Evolutionary conservation across 208 protist genomes (phyloP).

Genomic region (Phytomonas francai): DNA sequence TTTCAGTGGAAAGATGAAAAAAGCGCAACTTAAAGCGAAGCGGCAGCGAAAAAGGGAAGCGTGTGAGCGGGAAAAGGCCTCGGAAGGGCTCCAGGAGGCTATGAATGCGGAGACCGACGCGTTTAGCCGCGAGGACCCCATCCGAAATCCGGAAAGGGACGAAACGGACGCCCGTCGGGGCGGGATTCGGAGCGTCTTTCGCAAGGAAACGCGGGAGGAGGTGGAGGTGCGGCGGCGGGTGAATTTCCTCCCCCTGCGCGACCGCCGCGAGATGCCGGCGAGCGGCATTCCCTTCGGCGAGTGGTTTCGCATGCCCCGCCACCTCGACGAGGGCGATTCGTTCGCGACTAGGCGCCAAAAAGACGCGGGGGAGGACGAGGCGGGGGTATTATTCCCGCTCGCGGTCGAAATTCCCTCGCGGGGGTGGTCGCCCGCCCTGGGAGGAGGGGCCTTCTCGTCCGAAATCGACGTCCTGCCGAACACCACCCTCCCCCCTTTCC

Average conservation of each 20-base stretch:
- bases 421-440: constrained; percentile 29
- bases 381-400: constrained; percentile 45
- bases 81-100: constrained; percentile 19
- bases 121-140: no score
- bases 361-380: constrained; percentile 17
- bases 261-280: constrained; percentile 40
- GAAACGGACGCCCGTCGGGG: constrained; percentile 35
- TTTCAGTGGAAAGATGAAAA: constrained; percentile 90
- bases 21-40: constrained; percentile 86
- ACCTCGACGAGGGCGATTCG: background rate
- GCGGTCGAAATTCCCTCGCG: constrained; percentile 69
- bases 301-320: constrained; percentile 39
- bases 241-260: constrained; percentile 39
- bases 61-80: constrained; percentile 15
- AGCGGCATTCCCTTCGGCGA: constrained; percentile 51
- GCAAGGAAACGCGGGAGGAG: constrained; percentile 51
- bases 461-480: constrained; percentile 8
- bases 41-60: constrained; percentile 67
- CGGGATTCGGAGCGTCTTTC: constrained; percentile 74
- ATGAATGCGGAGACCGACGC: constrained; percentile 15
- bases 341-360: constrained; percentile 1
- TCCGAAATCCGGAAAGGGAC: constrained; percentile 9
- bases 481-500: background rate
- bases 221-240: constrained; percentile 44
- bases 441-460: constrained; percentile 3